Conservation (phyloP, 169 alveolate species). For the Plasmodium vivax region DNA sequence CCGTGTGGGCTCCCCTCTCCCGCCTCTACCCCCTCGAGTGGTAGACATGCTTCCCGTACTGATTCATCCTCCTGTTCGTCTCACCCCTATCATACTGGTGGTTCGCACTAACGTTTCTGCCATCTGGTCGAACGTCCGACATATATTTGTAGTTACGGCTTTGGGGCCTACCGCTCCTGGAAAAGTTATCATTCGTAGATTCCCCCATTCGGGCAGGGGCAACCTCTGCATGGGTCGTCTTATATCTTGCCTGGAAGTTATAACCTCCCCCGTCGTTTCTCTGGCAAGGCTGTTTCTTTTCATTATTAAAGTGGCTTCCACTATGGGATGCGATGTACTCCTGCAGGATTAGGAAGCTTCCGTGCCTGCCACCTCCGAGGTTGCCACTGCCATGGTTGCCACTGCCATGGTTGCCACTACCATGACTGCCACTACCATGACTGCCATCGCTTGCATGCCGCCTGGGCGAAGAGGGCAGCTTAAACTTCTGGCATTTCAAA, state of each 20-base stretch:
- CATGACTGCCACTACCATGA: too few species aligned
- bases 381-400: too few species aligned
- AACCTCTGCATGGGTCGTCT: neutral
- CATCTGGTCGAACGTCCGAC: neutral
- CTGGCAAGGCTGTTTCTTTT: neutral
- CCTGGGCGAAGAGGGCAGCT: constrained; percentile 3
- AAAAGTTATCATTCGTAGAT: neutral
- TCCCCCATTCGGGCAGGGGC: neutral
- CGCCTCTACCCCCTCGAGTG: neutral
- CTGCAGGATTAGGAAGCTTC: neutral
- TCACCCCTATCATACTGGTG: neutral
- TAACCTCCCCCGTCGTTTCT: neutral
- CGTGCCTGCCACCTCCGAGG: too few species aligned
- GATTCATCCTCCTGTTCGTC: neutral
- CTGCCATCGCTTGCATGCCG: neutral
- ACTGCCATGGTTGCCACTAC: neutral
- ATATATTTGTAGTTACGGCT: neutral
- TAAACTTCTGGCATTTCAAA: constrained; percentile 10
- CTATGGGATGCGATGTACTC: constrained; percentile 15
- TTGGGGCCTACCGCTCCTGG: neutral
- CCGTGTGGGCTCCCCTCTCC: neutral
- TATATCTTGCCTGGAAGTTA: neutral
- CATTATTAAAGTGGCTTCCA: neutral
- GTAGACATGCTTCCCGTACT: neutral
- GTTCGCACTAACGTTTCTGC: neutral